Evolutionary conservation across 2,329 filamentous ascomycete species (phyloP), one percentile per base, ranked within the genome.

Genomic region (Alternaria arbusti): DNA sequence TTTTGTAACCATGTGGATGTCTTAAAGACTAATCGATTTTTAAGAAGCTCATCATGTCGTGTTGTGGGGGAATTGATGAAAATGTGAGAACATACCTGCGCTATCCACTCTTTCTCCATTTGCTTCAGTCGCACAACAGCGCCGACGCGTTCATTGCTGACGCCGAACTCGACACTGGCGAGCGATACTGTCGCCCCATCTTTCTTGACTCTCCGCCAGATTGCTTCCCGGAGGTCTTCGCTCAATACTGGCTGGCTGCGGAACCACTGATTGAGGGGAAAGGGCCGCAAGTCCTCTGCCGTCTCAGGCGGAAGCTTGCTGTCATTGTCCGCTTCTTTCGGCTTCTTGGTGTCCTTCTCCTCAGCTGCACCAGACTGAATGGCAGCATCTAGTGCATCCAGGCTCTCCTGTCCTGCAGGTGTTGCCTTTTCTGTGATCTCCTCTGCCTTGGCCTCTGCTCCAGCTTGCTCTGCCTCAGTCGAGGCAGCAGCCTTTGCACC

Each of bases 1-100:
- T 84, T 87, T 86, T 91, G 85, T 95, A 95, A 97, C 92, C 93
- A 96, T 90, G 86, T 89, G 80, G 84, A 81, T 89, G 94, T 98
- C 94, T 97, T 97, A 86, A 96, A 97, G 95, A 98, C 95, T 97
- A 97, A 98, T 97, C 95, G 95, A 84, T 91, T 88, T 88, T 72
- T 87, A 84, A 80, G 86, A 74, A 88, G 83, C 87, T 92, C 90
- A 91, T 91, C 89, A 91, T 84, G 67, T 69, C 71, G 76, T 51
- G 45, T 47, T 45, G 15, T 28, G 44, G 32, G 26, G 26, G 9
- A 13, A 13, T 28, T 20, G 20, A 23, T 10, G 51, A 50, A 52
- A 11, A 30, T 23, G 59, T 43, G 43, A 54, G 13, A 50, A 84
- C 92, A 86, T 86, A 97, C 94, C 85, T 94, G 85, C 72, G 84